phyloP scores from a whole-genome alignment of 1,284 basidiomycete genomes.

The Stygiomarasmius scandens region DNA sequence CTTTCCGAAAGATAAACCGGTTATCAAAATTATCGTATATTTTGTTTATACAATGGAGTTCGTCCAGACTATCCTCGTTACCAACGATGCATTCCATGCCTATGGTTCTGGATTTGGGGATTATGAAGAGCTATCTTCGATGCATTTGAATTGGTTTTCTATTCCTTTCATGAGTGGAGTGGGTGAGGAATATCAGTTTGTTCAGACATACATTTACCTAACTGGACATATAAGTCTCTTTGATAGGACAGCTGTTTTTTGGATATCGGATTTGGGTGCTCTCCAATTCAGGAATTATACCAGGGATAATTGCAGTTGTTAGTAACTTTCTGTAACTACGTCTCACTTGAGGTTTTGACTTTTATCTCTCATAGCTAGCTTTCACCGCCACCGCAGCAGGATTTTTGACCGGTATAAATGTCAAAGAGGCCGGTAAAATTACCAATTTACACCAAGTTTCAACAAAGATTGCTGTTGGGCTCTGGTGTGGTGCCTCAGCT shows the following conservation, averaged over 20 bases:
- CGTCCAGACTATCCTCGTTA: slow-evolving; percentile 24
- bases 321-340: not conserved
- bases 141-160: slow-evolving; percentile 25
- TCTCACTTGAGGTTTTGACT: not conserved
- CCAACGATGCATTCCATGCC: slow-evolving; percentile 24
- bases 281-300: slow-evolving; percentile 20
- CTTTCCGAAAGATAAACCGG: slow-evolving; percentile 24
- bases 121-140: slow-evolving; percentile 6
- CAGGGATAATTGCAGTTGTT: slow-evolving; percentile 25
- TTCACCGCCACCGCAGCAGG: not conserved
- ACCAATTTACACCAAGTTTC: not conserved
- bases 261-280: slow-evolving; percentile 29
- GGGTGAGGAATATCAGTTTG: slow-evolving; percentile 14
- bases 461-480: slow-evolving; percentile 3
- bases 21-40: slow-evolving; percentile 23
- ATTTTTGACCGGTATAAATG: not conserved
- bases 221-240: not conserved
- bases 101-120: slow-evolving; percentile 31
- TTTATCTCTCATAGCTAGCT: not conserved
- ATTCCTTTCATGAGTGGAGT: slow-evolving; percentile 26
- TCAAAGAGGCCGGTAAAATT: not conserved
- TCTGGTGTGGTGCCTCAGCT: slow-evolving; percentile 32
- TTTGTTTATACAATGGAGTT: slow-evolving; percentile 24
- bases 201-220: not conserved
- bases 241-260: slow-evolving; percentile 32